A percentile compares a stretch with the other conserved stretches of the same genome.
These are phyloP conservation scores for Brasilioporus rufonigricans DNA, from an alignment of 768 basidiomycete genomes.

Conservation along the genomic window DNA sequence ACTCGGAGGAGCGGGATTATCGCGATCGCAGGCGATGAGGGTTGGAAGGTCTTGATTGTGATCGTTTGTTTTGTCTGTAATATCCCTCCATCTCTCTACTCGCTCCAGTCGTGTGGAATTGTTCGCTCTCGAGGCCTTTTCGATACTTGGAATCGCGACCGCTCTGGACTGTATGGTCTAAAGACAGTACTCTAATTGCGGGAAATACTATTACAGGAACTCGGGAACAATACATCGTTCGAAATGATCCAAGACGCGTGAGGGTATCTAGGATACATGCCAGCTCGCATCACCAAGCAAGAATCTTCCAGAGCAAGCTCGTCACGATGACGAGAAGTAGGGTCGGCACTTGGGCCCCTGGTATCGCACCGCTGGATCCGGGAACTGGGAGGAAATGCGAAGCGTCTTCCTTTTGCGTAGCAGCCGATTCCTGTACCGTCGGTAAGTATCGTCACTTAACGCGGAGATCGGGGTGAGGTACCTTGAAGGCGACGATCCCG, in stretches of 20 bases:
- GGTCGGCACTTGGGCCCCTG: slow-evolving; percentile 27
- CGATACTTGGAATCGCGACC: too few species aligned
- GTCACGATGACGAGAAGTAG: slow-evolving; percentile 22
- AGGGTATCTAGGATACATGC: background rate
- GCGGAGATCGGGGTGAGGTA: slow-evolving; percentile 26
- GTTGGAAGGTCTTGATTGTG: background rate
- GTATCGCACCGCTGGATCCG: slow-evolving; percentile 40
- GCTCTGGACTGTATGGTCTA: background rate
- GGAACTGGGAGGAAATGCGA: slow-evolving; percentile 61
- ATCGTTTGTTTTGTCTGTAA: slow-evolving; percentile 1
- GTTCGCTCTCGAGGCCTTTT: background rate
- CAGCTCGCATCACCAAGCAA: slow-evolving; percentile 6
- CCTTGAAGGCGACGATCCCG: slow-evolving; percentile 81
- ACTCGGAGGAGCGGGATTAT: slow-evolving; percentile 24
- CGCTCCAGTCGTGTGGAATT: background rate
- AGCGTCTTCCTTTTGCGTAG: slow-evolving; percentile 52
- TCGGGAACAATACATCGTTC: slow-evolving; percentile 8
- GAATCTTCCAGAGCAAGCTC: slow-evolving; percentile 25
- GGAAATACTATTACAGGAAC: background rate
- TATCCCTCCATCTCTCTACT: background rate
- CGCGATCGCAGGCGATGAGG: slow-evolving; percentile 28
- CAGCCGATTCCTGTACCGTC: slow-evolving; percentile 50
- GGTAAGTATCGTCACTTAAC: background rate
- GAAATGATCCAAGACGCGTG: background rate
- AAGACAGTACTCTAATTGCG: background rate